Evolutionary conservation across 139 green algal species (phyloP).

Genomic region (Chlorella sp.): DNA sequence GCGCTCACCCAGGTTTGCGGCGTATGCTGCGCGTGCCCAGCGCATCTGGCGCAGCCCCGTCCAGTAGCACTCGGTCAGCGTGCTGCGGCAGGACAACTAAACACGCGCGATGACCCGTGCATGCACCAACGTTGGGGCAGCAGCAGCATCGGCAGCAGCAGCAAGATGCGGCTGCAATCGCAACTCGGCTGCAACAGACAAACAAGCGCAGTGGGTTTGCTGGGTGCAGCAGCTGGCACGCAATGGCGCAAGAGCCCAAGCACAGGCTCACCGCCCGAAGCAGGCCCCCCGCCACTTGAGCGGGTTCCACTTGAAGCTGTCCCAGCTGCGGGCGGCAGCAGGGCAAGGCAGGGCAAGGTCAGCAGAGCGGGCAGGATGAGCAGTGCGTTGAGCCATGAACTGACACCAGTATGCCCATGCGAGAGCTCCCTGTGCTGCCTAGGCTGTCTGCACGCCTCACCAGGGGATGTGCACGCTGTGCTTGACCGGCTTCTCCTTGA

Average conservation of each 20-base stretch:
- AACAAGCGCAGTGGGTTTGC: background rate
- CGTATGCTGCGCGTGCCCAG: slow-evolving; percentile 45
- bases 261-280: slow-evolving; percentile 30
- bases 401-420: no score
- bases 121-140: no score
- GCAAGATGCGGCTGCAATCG: no score
- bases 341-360: no score
- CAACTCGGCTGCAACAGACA: no score
- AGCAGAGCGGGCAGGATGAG: no score
- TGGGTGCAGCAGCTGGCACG: background rate
- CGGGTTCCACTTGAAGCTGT: slow-evolving; percentile 44
- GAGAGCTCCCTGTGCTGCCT: no score
- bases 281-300: slow-evolving; percentile 43
- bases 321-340: slow-evolving; percentile 24
- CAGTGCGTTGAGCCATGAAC: no score
- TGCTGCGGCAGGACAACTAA: background rate
- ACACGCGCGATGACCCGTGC: background rate
- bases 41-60: slow-evolving; percentile 45
- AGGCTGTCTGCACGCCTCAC: no score
- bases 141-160: no score
- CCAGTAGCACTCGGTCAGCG: slow-evolving; percentile 45
- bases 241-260: no score
- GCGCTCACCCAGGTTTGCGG: slow-evolving; percentile 29
- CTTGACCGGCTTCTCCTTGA: slow-evolving; percentile 45
- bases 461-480: slow-evolving; percentile 53